Percentiles rank a stretch among this genome's conserved stretches.
These are phyloP conservation scores for Saturnispora bothae DNA, from an alignment of 805 yeast species.

Conservation along the genomic window DNA sequence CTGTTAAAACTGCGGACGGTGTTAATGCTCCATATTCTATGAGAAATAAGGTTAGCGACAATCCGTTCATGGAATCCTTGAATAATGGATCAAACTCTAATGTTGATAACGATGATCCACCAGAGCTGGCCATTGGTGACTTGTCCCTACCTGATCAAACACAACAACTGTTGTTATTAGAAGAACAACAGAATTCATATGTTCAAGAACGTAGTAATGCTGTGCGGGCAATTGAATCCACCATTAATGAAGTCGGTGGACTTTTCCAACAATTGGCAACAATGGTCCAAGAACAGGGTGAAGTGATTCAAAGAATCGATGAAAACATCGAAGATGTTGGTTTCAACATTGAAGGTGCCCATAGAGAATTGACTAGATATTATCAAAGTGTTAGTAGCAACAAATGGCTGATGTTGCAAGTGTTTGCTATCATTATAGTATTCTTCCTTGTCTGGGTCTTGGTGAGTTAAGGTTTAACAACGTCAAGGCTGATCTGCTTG, in stretches of 20 bases:
- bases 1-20: slow-evolving; percentile 9
- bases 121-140: slow-evolving; percentile 35
- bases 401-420: slow-evolving; percentile 83
- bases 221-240: slow-evolving; percentile 92
- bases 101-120: slow-evolving; percentile 32
- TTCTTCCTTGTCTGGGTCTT: slow-evolving; percentile 72
- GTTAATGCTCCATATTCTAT: slow-evolving; percentile 21
- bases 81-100: not conserved
- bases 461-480: slow-evolving; percentile 50
- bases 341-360: slow-evolving; percentile 86
- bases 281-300: slow-evolving; percentile 97
- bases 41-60: slow-evolving; percentile 22
- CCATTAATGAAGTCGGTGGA: slow-evolving; percentile 93
- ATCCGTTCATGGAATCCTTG: slow-evolving; percentile 27
- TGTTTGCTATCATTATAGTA: slow-evolving; percentile 76
- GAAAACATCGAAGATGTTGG: slow-evolving; percentile 89
- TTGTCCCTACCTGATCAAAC: slow-evolving; percentile 68
- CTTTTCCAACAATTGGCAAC: slow-evolving; percentile 90
- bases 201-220: slow-evolving; percentile 79
- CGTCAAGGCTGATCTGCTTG: no score
- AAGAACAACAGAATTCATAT: slow-evolving; percentile 71
- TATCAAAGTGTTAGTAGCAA: slow-evolving; percentile 80
- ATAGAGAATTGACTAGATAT: slow-evolving; percentile 82
- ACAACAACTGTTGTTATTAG: slow-evolving; percentile 69
- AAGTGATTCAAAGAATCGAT: slow-evolving; percentile 89